These are phyloP conservation scores for Diplotaxis tenuifolia DNA, from an alignment of 345 rosid genomes.

Conservation along the genomic window DNA sequence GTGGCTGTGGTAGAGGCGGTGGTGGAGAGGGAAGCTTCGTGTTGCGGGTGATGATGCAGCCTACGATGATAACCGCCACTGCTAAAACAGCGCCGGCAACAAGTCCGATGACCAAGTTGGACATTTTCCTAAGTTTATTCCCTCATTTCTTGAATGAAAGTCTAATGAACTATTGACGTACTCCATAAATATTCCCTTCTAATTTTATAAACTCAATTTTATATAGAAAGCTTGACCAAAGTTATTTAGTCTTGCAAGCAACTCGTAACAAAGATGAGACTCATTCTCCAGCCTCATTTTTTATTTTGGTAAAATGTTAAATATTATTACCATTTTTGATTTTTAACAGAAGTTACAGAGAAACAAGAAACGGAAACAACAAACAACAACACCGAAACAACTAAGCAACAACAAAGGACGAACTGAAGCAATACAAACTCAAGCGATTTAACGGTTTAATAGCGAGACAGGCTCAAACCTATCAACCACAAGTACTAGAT, in stretches of 20 bases:
- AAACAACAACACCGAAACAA: too few relatives aligned
- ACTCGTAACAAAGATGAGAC: neutral
- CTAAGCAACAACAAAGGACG: neutral
- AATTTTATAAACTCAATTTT: neutral
- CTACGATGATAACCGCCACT: neutral
- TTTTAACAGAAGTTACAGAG: too few relatives aligned
- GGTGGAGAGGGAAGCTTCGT: neutral
- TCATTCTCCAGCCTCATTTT: neutral
- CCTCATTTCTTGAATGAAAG: neutral
- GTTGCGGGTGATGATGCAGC: neutral
- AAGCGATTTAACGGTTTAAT: neutral
- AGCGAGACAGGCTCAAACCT: neutral
- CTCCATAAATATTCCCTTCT: neutral
- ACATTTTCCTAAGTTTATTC: neutral
- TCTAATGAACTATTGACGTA: neutral
- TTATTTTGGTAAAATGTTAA: too few relatives aligned
- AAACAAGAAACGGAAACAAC: too few relatives aligned
- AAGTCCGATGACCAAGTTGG: neutral
- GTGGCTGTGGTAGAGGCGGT: neutral
- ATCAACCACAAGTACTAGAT: neutral
- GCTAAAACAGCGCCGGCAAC: neutral
- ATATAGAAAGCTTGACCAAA: neutral
- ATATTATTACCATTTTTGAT: too few relatives aligned
- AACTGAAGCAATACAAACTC: neutral
- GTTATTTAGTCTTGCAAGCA: neutral